Evolutionary conservation across 31 red algal genomes (phyloP), one percentile per base, ranked within the genome.

Genomic region (Porphyra umbilicalis): DNA sequence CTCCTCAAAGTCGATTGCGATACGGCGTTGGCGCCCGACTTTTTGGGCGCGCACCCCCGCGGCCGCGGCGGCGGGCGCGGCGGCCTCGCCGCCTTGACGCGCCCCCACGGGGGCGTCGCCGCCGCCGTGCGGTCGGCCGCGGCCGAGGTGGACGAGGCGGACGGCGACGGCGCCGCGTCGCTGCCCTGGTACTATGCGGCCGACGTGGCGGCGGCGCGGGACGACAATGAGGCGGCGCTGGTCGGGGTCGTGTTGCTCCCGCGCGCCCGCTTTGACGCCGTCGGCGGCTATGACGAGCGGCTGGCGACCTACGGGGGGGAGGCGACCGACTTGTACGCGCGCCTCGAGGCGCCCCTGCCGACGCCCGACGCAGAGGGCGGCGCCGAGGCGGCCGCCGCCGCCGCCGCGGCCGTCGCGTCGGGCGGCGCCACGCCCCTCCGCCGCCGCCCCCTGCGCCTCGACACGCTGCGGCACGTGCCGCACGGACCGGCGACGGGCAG

Each of bases 1-100:
- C 76, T 91, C 34, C 81, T 96, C 42, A 96, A 96, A 46, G 42
- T 92, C 18, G 93, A 96, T 46, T 96, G 93, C 77, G 93, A 96
- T 79, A 92, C 90, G 14, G 78, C 77, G 84, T 75, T 96, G 29
- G 76, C 76, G 38, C 83, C 81, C 35, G 57, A 77, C 35, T 92
- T 96, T 77, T 86, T 96, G 25, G 83, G 75, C 18, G 82, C 46
- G 11, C 81, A 90, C 37, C 79, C 81, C 20, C 80, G 87, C 14
- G 80, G 38, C 11, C n/a, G n/a, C n/a, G 57, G 57, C 44, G 25
- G 57, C 2, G 20, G 57, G 18, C 25, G 57, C 0, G 20, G 57
- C 20, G 57, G 57, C 3, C 57, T 71, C 25, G 57, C 57, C 20
- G 57, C 57, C 25, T 29, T 71, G 25, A 29, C 25, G 25, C 57